Base-by-base conservation (phyloP, 1,139 yeast genomes). In the Schizosaccharomyces versatilis region DNA sequence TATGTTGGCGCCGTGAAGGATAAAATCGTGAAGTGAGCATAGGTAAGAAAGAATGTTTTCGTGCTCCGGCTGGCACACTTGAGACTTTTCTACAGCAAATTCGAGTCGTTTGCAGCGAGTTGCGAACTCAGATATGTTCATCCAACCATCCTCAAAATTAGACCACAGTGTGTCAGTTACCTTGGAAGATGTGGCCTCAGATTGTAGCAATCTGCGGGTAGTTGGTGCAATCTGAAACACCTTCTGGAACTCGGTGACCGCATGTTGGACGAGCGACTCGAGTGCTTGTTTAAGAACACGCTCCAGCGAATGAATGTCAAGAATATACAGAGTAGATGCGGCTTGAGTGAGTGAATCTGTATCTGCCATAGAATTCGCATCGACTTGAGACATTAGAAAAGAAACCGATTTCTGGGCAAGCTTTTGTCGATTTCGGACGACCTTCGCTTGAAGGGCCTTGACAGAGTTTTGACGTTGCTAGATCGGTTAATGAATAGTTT, bases 91-190 rank as follows among this genome's bases (percentile, higher is more conserved):
- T 8, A 44, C 38, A 10, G 49, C 14, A 32, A n/a, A 19, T 24
- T 44, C 49, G 38, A 32, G 32, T 8, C 19, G 12, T 7, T 19
- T 36, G 14, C 49, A 44, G 19, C 32, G 49, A 24, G 49, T n/a
- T 24, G 38, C 49, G 32, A 44, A 9, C 14, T 44, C 10, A 10
- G 49, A 44, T 7, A 44, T 44, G 19, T 44, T 32, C 14, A 19
- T 19, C 49, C 49, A 44, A 2, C 49, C 49, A 32, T 44, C 49
- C 32, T 44, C 49, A 44, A 44, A 44, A 19, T 44, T 44, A 32
- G 49, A 44, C 49, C 49, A 44, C 3, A 44, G 8, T 24, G 49
- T 44, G 32, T 32, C 19, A 44, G 19, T 44, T 3, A 36, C 49
- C 36, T 32, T 36, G 36, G 49, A 7, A 6, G 49, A 32, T 10